phyloP scores from a whole-genome alignment of 768 basidiomycete genomes.

The Gloeostereum incarnatum region DNA sequence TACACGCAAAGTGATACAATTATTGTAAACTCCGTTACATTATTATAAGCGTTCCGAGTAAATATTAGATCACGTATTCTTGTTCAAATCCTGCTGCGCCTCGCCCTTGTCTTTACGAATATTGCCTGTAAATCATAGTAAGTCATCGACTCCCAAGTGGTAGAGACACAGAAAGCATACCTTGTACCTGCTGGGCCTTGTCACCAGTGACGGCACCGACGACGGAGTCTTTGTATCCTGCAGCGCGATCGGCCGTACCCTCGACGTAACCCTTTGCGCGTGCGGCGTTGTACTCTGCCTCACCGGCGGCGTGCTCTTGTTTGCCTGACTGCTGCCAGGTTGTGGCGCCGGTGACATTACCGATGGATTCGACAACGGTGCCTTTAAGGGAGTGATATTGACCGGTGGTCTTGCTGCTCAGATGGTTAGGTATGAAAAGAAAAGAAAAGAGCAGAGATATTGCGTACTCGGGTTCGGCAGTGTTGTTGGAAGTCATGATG shows the following conservation, averaged over 20 bases:
- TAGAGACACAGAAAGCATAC: conserved; percentile 15
- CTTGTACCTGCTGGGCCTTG: conserved; percentile 33
- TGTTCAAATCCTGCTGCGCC: conserved; percentile 44
- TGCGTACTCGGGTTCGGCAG: no score
- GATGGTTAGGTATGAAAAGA: no score
- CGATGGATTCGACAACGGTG: conserved; percentile 21
- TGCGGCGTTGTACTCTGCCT: conserved; percentile 34
- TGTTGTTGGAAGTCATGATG: no score
- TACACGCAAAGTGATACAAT: no score
- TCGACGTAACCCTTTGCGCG: conserved; percentile 42
- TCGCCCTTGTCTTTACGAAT: conserved; percentile 43
- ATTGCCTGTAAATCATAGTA: conserved; percentile 30
- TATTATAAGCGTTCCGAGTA: no score
- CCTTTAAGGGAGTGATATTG: conserved; percentile 20
- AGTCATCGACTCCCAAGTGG: neutral
- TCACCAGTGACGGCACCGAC: conserved; percentile 47
- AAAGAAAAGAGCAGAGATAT: no score
- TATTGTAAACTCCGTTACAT: no score
- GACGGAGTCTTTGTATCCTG: conserved; percentile 43
- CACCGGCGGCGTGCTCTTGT: conserved; percentile 42
- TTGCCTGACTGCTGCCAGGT: conserved; percentile 40
- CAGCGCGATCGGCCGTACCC: conserved; percentile 31
- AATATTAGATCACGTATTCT: no score
- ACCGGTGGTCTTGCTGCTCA: conserved; percentile 19
- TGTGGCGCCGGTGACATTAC: conserved; percentile 35